phyloP scores from a whole-genome alignment of 306 rosid species.

The Vigna mungo region DNA sequence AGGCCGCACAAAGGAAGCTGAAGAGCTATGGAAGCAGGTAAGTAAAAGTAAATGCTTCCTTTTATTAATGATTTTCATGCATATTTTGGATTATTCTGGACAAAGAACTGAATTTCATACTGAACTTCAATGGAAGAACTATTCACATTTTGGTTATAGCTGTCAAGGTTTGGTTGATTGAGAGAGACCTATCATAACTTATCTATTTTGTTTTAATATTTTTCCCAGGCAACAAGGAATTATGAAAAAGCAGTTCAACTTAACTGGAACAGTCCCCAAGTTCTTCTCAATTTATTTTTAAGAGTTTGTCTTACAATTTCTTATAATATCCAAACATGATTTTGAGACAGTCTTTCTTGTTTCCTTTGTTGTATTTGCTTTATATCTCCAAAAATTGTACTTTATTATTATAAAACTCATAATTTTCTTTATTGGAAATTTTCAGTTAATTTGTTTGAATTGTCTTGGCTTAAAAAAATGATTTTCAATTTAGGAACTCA shows the following conservation, averaged over 20 bases:
- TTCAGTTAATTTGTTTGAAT: conserved; percentile 13
- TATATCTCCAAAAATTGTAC: conserved; percentile 8
- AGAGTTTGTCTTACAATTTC: conserved; percentile 18
- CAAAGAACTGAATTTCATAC: conserved; percentile 24
- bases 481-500: conserved; percentile 77
- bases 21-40: conserved; percentile 99
- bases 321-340: conserved; percentile 18
- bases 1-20: conserved; percentile 99
- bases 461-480: conserved; percentile 20
- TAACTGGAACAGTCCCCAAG: conserved; percentile 99
- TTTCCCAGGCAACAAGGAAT: conserved; percentile 82
- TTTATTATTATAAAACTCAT: background rate
- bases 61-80: conserved; percentile 32
- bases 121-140: conserved; percentile 17
- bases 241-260: conserved; percentile 95
- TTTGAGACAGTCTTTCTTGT: conserved; percentile 14
- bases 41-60: conserved; percentile 39
- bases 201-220: conserved; percentile 34
- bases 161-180: conserved; percentile 23
- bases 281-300: conserved; percentile 47
- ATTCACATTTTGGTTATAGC: conserved; percentile 23
- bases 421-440: conserved; percentile 33
- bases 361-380: conserved; percentile 19
- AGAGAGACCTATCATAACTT: background rate
- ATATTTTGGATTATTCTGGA: conserved; percentile 19